Base-by-base conservation (phyloP, 176 grass and related monocot genomes). In the Bothriochloa decipiens region DNA sequence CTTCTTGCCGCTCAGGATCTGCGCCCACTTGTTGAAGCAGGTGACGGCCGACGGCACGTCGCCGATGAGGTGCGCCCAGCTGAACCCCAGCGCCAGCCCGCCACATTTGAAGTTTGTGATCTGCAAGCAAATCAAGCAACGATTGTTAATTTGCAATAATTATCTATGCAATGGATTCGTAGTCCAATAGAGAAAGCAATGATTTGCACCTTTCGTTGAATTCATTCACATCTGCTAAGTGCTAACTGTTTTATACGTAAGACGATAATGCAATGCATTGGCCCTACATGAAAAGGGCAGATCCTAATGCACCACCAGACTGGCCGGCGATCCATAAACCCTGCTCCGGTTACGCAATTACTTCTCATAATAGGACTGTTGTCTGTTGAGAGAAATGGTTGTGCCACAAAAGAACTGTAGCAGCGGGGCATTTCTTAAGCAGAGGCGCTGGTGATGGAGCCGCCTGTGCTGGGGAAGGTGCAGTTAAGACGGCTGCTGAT, bases 51-150 rank as follows among this genome's bases (percentile, higher is more conserved):
- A 81, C 4, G 65, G 27, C 75, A 94, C 77, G 76, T 96, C 93
- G n/a, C 97, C 97, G 47, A 99, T 94, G 76, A 92, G 52, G 86
- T 96, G 97, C 47, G 93, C 87, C 97, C 97, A 99, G 89, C 97
- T 99, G 72, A 89, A 91, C 20, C 97, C 97, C 18, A 99, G 89
- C 9, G 97, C 89, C 72, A 96, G 63, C 11, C 91, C 97, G 42
- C 97, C 97, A 50, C 93, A 96, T 41, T 91, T 88, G 82, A 96
- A 99, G 63, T 55, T 89, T 7, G 97, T 99, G 66, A 96, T 78
- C 97, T 99, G 85, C 9, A 3, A 20, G 22, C 18, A 17, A 73
- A 32, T 32, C 29, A 32, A 75, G 5, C 15, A 68, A 13, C 13
- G 0, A 41, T 27, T 42, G 7, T 40, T 40, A 37, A 37, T 37